Evolutionary conservation across 1,139 yeast species (phyloP), one percentile per base, ranked within the genome.

Genomic region (Pichia sp.): DNA sequence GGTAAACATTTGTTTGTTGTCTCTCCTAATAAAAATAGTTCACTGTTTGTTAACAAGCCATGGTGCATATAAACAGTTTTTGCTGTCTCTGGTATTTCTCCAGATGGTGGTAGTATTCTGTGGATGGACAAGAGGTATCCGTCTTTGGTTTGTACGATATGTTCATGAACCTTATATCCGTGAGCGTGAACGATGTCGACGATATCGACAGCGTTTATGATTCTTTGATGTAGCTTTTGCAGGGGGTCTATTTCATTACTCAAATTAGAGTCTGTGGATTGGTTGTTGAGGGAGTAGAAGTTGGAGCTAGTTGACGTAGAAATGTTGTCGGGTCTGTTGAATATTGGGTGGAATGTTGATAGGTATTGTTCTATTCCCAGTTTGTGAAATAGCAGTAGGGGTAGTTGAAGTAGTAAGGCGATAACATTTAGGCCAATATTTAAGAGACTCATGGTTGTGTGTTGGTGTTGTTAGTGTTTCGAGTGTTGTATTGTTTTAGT

Each of bases 151-250:
- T 78, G 76, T 3, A 85, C 85, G 12, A 85, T 79, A 59, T 87
- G 95, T 63, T 87, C 93, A 59, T 87, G 83, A 4, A 82, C 78
- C 19, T 73, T 72, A 58, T 85, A 84, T 1, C 87, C 91, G 58
- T 77, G 82, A 1, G 79, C 65, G 4, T 68, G 72, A 44, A 87
- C 87, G 58, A 88, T 80, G 44, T 83, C 87, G 34, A 76, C 79
- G 46, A 87, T 83, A 50, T 83, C 82, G 2, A 69, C 66, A 2
- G 84, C 78, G 30, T 68, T 56, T 6, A 66, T 53, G 1, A 68
- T 60, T 48, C 55, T 53, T 34, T 51, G 42, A 58, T 61, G 49
- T 50, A 58, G 41, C 37, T 16, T 12, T 9, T 28, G 23, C 12
- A 22, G 5, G 19, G 10, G 13, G 13, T 23, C 30, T 22, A 8